phyloP scores from a whole-genome alignment of 1,284 basidiomycete genomes.

The Retiboletus flavoniger region DNA sequence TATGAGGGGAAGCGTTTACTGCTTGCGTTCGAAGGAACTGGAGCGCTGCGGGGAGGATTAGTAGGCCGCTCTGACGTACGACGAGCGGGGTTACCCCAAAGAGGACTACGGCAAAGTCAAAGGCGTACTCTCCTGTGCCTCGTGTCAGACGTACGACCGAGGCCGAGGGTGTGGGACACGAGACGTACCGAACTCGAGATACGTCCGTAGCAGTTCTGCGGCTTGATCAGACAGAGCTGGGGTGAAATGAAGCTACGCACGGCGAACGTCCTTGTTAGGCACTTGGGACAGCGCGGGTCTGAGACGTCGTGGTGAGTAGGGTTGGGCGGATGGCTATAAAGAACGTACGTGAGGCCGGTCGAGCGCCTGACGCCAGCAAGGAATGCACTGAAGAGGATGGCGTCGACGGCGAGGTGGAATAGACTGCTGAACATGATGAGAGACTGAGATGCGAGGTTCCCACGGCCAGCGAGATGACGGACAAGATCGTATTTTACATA shows the following conservation, averaged over 20 bases:
- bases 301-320: slow-evolving; percentile 11
- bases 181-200: slow-evolving; percentile 71
- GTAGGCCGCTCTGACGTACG: slow-evolving; percentile 15
- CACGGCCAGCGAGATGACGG: neutral
- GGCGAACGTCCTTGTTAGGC: slow-evolving; percentile 79
- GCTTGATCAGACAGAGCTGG: slow-evolving; percentile 7
- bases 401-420: slow-evolving; percentile 76
- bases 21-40: slow-evolving; percentile 63
- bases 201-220: slow-evolving; percentile 66
- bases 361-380: slow-evolving; percentile 78
- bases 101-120: slow-evolving; percentile 79
- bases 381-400: slow-evolving; percentile 71
- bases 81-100: slow-evolving; percentile 57
- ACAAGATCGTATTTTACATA: neutral
- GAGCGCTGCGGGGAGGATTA: slow-evolving; percentile 54
- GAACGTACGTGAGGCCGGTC: slow-evolving; percentile 75
- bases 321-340: neutral
- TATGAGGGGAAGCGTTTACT: neutral
- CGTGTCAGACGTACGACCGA: slow-evolving; percentile 1
- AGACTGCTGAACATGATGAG: slow-evolving; percentile 56
- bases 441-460: neutral
- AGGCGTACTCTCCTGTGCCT: slow-evolving; percentile 66
- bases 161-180: neutral
- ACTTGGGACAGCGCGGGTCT: slow-evolving; percentile 71
- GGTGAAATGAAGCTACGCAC: slow-evolving; percentile 45